These are phyloP conservation scores for Striga hermonthica DNA, from an alignment of 305 asterid species.

Conservation along the genomic window DNA sequence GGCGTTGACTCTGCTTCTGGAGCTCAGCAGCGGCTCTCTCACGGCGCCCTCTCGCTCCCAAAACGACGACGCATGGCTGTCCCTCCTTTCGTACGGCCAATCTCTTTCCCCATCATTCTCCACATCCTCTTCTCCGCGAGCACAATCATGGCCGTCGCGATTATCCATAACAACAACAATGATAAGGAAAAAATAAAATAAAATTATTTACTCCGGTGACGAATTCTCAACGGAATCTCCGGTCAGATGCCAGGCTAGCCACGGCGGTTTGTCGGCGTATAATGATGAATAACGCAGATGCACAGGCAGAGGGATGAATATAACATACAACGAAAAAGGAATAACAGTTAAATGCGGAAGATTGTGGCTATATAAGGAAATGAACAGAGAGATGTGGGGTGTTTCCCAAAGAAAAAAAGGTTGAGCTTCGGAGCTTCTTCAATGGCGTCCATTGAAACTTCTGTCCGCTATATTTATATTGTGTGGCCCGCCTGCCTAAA, in stretches of 20 bases:
- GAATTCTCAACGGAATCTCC: constrained; percentile 4
- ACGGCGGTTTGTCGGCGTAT: background rate
- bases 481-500: no score
- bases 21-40: constrained; percentile 57
- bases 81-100: constrained; percentile 26
- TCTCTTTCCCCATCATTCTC: constrained; percentile 41
- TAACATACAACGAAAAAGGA: background rate
- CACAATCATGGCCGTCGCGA: constrained; percentile 18
- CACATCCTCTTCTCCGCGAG: constrained; percentile 41
- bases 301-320: background rate
- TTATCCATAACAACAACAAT: constrained; percentile 30
- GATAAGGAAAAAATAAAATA: no score
- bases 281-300: background rate
- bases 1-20: constrained; percentile 54
- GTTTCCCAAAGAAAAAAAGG: background rate
- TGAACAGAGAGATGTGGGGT: background rate
- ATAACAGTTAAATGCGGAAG: background rate
- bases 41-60: constrained; percentile 33
- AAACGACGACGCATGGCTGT: constrained; percentile 44
- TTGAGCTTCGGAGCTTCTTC: constrained; percentile 16
- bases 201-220: background rate
- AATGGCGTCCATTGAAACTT: constrained; percentile 21
- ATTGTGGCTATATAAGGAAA: background rate
- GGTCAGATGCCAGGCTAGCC: no score
- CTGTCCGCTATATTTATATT: background rate